A percentile compares a stretch with the other conserved stretches of the same genome.
Evolutionary conservation across 345 rosid genomes (phyloP).

Genomic region (Angophora floribunda): DNA sequence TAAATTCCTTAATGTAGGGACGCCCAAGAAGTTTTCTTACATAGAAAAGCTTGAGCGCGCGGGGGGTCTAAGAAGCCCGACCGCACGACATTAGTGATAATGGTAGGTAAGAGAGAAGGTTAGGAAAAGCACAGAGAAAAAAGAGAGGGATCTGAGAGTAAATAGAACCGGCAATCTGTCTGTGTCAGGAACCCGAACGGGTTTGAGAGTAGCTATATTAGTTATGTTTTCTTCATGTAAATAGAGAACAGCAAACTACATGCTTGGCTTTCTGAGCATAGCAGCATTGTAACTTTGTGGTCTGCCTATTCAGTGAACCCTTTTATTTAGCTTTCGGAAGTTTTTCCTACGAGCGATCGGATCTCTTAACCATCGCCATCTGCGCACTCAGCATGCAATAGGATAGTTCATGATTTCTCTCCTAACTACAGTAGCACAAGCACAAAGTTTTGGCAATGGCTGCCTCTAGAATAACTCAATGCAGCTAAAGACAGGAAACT

Average conservation of each 20-base stretch:
- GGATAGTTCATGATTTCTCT: not conserved
- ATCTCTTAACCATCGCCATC: not conserved
- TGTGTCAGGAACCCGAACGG: not conserved
- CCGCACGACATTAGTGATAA: slow-evolving; percentile 39
- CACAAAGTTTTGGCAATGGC: not conserved
- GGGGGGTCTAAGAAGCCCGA: slow-evolving; percentile 65
- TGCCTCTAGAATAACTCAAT: not conserved
- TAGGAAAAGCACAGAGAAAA: not conserved
- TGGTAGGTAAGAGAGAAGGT: not conserved
- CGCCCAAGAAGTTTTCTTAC: slow-evolving; percentile 51
- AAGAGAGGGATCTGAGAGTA: not conserved
- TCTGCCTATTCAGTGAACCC: not conserved
- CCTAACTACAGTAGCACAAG: not conserved
- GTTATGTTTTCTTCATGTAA: not conserved
- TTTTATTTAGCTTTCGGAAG: not conserved
- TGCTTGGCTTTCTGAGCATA: not conserved
- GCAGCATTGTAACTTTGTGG: not conserved
- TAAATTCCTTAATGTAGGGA: slow-evolving; percentile 30
- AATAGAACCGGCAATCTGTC: not conserved
- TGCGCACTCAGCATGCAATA: not conserved
- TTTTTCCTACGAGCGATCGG: not conserved
- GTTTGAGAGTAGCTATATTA: not conserved
- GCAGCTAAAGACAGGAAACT: not conserved
- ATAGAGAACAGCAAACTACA: not conserved
- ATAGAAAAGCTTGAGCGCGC: slow-evolving; percentile 31